phyloP scores from a whole-genome alignment of 345 rosid species.

The Psidium guajava region DNA sequence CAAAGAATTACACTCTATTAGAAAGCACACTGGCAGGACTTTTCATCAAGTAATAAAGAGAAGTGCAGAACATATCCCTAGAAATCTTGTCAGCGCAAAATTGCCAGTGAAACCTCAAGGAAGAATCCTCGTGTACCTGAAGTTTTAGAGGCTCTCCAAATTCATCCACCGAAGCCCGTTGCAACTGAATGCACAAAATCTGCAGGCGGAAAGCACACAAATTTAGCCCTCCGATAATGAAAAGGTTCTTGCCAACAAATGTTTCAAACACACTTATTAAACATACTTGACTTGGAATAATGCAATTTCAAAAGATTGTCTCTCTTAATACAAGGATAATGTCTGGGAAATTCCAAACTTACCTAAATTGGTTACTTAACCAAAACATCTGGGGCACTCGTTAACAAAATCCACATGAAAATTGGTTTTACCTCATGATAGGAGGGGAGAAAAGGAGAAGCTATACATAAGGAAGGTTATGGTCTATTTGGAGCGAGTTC shows the following conservation, averaged over 20 bases:
- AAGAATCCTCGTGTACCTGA: constrained; percentile 27
- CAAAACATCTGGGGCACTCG: neutral
- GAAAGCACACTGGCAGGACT: neutral
- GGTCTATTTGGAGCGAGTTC: neutral
- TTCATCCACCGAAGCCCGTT: constrained; percentile 50
- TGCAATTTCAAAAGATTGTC: neutral
- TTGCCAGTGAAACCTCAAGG: neutral
- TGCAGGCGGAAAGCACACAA: constrained; percentile 15
- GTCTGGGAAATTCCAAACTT: neutral
- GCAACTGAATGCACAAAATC: constrained; percentile 82
- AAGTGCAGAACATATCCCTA: neutral
- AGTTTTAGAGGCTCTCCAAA: constrained; percentile 62
- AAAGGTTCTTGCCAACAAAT: neutral
- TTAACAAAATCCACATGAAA: neutral
- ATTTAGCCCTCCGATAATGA: neutral
- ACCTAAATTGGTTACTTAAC: neutral
- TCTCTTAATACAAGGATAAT: neutral
- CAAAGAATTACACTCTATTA: neutral
- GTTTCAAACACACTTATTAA: neutral
- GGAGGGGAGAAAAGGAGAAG: neutral
- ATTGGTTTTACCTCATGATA: neutral
- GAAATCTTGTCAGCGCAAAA: neutral
- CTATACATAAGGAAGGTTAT: neutral
- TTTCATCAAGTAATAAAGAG: neutral
- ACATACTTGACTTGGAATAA: neutral